A percentile compares a stretch with the other conserved stretches of the same genome.
Conservation (phyloP, 1,139 yeast genomes). For the Sugiyamaella neomexicana region DNA sequence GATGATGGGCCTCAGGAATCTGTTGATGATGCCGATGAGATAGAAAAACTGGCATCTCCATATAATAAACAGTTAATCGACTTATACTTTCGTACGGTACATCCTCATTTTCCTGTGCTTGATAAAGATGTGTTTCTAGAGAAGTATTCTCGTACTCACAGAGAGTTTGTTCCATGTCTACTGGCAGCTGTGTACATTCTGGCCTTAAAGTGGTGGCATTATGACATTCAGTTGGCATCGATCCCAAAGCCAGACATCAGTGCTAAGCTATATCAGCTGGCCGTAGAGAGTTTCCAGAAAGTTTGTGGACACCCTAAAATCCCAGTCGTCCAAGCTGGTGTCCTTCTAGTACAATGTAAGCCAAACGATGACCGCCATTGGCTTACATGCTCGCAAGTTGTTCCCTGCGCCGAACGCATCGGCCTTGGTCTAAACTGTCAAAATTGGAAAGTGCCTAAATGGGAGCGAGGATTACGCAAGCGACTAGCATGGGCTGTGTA, state of each 20-base stretch:
- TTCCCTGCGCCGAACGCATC: slow-evolving; percentile 79
- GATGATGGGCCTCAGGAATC: slow-evolving; percentile 37
- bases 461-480: slow-evolving; percentile 86
- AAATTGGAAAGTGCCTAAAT: slow-evolving; percentile 83
- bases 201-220: slow-evolving; percentile 48
- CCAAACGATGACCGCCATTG: slow-evolving; percentile 65
- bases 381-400: slow-evolving; percentile 84
- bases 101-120: slow-evolving; percentile 47
- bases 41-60: slow-evolving; percentile 47
- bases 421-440: slow-evolving; percentile 86
- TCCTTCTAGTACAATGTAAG: slow-evolving; percentile 44
- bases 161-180: slow-evolving; percentile 49
- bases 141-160: slow-evolving; percentile 47
- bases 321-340: slow-evolving; percentile 48
- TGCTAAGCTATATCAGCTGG: slow-evolving; percentile 41
- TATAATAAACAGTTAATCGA: slow-evolving; percentile 45
- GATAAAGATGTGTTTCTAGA: slow-evolving; percentile 48
- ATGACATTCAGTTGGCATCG: slow-evolving; percentile 38
- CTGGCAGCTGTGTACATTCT: slow-evolving; percentile 48
- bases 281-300: slow-evolving; percentile 43
- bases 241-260: slow-evolving; percentile 39
- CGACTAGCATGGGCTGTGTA: slow-evolving; percentile 92
- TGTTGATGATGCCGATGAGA: slow-evolving; percentile 39
- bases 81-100: slow-evolving; percentile 46
- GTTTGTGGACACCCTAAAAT: slow-evolving; percentile 46